Evolutionary conservation across 345 rosid genomes (phyloP), one percentile per base, ranked within the genome.

Genomic region (Salix exigua): DNA sequence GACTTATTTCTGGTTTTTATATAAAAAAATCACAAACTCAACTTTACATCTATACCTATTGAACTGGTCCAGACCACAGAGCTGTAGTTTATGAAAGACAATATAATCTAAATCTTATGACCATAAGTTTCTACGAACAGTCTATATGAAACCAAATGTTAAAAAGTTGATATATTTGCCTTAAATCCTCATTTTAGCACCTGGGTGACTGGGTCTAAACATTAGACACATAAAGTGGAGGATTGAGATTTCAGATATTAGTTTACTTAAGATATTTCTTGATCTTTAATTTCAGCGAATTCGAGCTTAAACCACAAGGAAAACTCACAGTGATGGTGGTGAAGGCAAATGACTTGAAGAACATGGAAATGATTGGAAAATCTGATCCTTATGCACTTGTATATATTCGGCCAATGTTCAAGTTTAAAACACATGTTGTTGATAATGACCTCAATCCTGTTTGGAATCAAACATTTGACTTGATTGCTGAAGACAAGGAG

Each of bases 401-500:
- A 68, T 72, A 89, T 76, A 83, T 94, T 73, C 91, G 97, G 58
- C 97, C 98, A 69, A 76, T 92, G 28, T 89, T 92, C 83, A 96
- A 96, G 86, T 89, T 92, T 72, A 96, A 94, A 88, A 81, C 99
- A 76, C 85, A 88, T 28, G 86, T 86, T 26, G 83, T 96, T 58
- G 98, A 94, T 9, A 96, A 92, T 89, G 92, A 96, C 87, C 87
- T 96, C 74, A 92, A 92, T 85, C 99, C 99, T 80, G 87, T 91
- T 70, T 96, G 97, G 97, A 87, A 96, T 81, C 89, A 94, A 82
- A 79, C 92, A 44, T 96, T 90, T 62, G 96, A 91, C 73, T 69
- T 96, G 88, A 90, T 96, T 78, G 97, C 89, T 65, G 99, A 96
- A 83, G 98, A 96, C 91, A 94, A 91, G 88, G 99, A 96, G 87